Evolutionary conservation across 331 rosid species (phyloP), one percentile per base, ranked within the genome.

Genomic region (Quercus phellos): DNA sequence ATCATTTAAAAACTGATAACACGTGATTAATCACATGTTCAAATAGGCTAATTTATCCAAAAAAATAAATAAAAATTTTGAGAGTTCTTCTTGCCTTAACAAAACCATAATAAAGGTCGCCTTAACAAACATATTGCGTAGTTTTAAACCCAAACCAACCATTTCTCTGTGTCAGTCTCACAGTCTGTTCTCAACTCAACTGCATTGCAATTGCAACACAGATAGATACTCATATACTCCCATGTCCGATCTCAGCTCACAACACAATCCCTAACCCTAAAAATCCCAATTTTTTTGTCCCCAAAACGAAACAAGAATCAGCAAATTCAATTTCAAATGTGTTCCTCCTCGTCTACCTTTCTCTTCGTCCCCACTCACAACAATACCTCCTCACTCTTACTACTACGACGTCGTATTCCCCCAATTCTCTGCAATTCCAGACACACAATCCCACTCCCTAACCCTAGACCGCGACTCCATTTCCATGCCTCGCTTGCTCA

Each of bases 401-500:
- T 79, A 12, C 87, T 77, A 34, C 83, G 81, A 17, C 87, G 76
- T 46, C 29, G 53, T 42, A 9, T 70, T 27, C 34, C 78, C 35
- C 61, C 84, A 50, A 72, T 81, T 46, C 74, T 75, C 76, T 17
- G 79, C 74, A 80, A 51, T 79, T 74, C 84, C 73, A 84, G 90
- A 56, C 75, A 84, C 87, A 4, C 78, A 21, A 54, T 43, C 51
- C n/a, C 26, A 18, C 50, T 43, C 51, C 19, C 26, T 2, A 7
- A 7, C 21, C 79, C 87, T 18, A 75, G 75, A n/a, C 74, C 70
- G 46, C 87, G 77, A 69, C 80, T 86, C 81, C 70, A 81, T 58
- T 87, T 86, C 81, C 70, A 81, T 58, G 88, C 91, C 17, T 84
- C 90, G 26, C 70, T 89, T 70, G 79, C 89, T 13, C 84, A 86